Evolutionary conservation across 2,329 filamentous ascomycete species (phyloP).

Genomic region (Cercospora zeina): DNA sequence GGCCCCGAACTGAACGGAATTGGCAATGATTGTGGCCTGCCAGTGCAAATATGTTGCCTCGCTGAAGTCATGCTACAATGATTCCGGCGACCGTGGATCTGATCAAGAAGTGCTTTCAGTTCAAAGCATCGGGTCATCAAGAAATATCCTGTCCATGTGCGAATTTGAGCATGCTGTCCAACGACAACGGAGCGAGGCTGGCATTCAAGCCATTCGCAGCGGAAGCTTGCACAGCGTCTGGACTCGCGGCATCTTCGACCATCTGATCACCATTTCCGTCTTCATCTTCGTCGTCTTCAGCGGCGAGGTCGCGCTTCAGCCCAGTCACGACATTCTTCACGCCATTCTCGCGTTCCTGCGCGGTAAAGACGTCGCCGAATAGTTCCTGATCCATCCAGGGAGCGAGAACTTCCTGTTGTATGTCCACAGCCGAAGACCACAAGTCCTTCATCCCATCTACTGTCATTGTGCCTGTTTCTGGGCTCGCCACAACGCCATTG

Average conservation of each 20-base stretch:
- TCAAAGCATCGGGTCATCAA: neutral
- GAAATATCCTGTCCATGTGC: constrained; percentile 19
- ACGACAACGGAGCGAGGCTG: constrained; percentile 33
- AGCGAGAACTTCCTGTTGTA: constrained; percentile 46
- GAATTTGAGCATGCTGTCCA: constrained; percentile 34
- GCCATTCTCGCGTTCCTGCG: constrained; percentile 67
- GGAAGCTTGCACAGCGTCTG: constrained; percentile 7
- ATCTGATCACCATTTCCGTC: constrained; percentile 31
- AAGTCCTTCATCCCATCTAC: constrained; percentile 57
- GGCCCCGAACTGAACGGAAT: neutral
- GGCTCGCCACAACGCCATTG: constrained; percentile 28
- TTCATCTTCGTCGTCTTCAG: constrained; percentile 56
- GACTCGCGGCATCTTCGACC: constrained; percentile 29
- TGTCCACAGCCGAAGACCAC: constrained; percentile 59
- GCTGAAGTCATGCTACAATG: neutral
- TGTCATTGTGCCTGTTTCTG: constrained; percentile 36
- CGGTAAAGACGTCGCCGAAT: constrained; percentile 64
- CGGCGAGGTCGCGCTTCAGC: constrained; percentile 55
- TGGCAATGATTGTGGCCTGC: neutral
- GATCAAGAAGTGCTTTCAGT: neutral
- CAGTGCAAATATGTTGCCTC: neutral
- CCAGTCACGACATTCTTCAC: constrained; percentile 72
- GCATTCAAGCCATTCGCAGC: constrained; percentile 18
- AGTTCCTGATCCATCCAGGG: constrained; percentile 35
- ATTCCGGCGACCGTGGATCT: neutral